Evolutionary conservation across 2,329 filamentous ascomycete species (phyloP).

Genomic region (Sporothrix mexicana): DNA sequence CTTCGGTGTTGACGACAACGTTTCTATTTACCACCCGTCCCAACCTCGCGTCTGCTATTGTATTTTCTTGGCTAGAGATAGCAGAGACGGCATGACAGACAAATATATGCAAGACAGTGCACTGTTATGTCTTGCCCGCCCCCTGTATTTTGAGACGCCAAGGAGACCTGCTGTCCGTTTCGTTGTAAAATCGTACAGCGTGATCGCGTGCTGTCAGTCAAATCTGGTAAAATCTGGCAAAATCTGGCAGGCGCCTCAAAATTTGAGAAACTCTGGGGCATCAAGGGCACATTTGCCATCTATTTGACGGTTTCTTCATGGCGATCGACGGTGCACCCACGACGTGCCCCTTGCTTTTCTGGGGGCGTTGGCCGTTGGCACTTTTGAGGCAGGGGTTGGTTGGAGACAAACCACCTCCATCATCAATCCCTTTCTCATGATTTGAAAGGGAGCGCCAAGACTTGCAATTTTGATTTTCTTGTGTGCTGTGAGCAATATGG

Average conservation of each 20-base stretch:
- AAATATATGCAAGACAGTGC: too few species aligned
- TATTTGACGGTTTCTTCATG: neutral
- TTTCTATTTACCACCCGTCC: neutral
- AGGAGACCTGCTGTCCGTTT: neutral
- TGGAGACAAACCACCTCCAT: too few species aligned
- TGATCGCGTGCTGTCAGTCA: neutral
- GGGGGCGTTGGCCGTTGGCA: neutral
- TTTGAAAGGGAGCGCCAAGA: conserved; percentile 8
- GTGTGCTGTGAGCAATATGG: neutral
- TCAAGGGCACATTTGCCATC: neutral
- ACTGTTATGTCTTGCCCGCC: neutral
- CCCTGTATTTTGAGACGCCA: neutral
- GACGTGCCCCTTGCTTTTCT: neutral
- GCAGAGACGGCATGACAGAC: too few species aligned
- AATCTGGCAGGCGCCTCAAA: neutral
- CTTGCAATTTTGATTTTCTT: conserved; percentile 10
- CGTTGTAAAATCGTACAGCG: too few species aligned
- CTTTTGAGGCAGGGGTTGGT: neutral
- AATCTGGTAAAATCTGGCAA: neutral
- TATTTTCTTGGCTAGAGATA: too few species aligned
- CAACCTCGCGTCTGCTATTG: neutral
- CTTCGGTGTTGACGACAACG: too few species aligned
- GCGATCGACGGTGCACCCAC: neutral
- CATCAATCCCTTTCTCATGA: too few species aligned
- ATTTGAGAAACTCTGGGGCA: too few species aligned